Conservation (phyloP, 805 yeast species). For the Pichia cephalocereana region DNA sequence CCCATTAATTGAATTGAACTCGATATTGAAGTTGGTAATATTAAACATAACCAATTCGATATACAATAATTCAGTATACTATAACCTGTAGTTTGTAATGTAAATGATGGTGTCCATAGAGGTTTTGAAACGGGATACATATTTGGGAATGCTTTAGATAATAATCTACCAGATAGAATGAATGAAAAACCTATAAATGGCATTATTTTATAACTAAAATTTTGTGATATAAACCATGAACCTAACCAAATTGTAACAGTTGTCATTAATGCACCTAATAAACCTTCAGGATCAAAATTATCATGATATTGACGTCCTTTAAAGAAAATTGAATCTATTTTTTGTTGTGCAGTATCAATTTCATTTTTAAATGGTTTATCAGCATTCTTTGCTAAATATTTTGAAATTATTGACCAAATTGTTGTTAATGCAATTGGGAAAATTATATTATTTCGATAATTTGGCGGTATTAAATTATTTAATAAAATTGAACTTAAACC, state of each 20-base stretch:
- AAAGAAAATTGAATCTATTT: constrained; percentile 19
- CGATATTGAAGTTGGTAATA: constrained; percentile 16
- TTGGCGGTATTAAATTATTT: constrained; percentile 5
- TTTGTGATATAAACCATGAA: constrained; percentile 19
- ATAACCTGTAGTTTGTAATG: constrained; percentile 14
- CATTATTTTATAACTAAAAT: constrained; percentile 15
- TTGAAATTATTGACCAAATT: constrained; percentile 20
- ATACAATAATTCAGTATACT: neutral
- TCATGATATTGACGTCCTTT: constrained; percentile 15
- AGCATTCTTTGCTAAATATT: constrained; percentile 16
- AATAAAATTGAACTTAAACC: constrained; percentile 13
- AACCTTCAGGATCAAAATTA: constrained; percentile 29
- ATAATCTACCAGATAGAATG: constrained; percentile 18
- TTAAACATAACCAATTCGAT: constrained; percentile 14
- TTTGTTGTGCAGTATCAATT: constrained; percentile 24
- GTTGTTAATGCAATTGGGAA: constrained; percentile 14
- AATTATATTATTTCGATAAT: neutral
- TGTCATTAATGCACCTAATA: constrained; percentile 27
- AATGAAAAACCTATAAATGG: constrained; percentile 6
- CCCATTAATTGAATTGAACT: constrained; percentile 19
- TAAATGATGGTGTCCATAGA: constrained; percentile 28
- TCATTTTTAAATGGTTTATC: constrained; percentile 20
- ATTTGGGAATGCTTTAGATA: constrained; percentile 21
- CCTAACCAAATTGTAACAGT: constrained; percentile 30
- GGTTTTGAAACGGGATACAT: constrained; percentile 27